Conservation (phyloP, 1,284 basidiomycete genomes). For the Farysia itapuensis region DNA sequence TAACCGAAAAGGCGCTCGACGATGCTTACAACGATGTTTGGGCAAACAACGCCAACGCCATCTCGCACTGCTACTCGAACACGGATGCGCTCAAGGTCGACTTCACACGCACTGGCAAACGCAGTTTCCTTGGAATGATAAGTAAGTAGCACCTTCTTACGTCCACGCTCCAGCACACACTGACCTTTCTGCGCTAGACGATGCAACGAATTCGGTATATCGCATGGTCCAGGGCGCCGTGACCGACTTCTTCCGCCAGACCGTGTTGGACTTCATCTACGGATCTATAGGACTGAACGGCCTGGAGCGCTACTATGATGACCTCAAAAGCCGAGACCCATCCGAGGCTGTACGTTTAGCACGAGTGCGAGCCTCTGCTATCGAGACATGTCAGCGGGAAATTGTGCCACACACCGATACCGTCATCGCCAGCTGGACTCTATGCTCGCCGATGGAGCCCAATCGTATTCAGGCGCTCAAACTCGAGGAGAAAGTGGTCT, state of each 20-base stretch:
- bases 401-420: slow-evolving; percentile 67
- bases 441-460: slow-evolving; percentile 79
- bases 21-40: slow-evolving; percentile 73
- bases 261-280: slow-evolving; percentile 53
- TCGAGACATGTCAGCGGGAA: slow-evolving; percentile 37
- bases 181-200: slow-evolving; percentile 11
- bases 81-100: slow-evolving; percentile 92
- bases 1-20: slow-evolving; percentile 32
- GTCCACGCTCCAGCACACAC: neutral
- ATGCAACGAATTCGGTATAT: slow-evolving; percentile 51
- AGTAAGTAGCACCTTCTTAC: slow-evolving; percentile 5
- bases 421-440: slow-evolving; percentile 82
- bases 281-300: slow-evolving; percentile 25
- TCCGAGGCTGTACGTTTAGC: slow-evolving; percentile 82
- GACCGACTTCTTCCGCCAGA: slow-evolving; percentile 91
- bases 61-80: slow-evolving; percentile 52
- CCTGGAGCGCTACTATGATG: slow-evolving; percentile 44
- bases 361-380: slow-evolving; percentile 68
- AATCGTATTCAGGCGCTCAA: slow-evolving; percentile 67
- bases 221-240: slow-evolving; percentile 63
- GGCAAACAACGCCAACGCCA: slow-evolving; percentile 77
- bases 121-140: slow-evolving; percentile 79
- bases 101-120: slow-evolving; percentile 85
- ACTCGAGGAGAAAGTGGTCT: slow-evolving; percentile 82
- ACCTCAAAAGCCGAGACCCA: slow-evolving; percentile 82